phyloP scores from a whole-genome alignment of 2,329 filamentous ascomycete genomes.

The Amauroascus niger region DNA sequence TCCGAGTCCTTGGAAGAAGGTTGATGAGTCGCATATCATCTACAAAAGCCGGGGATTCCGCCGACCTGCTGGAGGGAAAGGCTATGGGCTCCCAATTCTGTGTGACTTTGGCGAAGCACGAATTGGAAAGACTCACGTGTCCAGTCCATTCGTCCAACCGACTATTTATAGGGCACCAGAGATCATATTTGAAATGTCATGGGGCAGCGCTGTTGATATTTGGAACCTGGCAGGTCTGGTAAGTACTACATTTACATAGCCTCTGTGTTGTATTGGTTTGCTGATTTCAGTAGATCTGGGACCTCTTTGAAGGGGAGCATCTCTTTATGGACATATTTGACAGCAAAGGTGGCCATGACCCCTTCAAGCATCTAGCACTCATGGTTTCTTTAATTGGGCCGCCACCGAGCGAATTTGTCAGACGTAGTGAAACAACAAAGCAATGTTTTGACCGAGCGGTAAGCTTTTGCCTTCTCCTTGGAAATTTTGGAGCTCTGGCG shows the following conservation, averaged over 20 bases:
- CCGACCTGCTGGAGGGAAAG: background rate
- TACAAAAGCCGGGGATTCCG: slow-evolving; percentile 16
- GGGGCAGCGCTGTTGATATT: slow-evolving; percentile 24
- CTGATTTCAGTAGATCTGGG: slow-evolving; percentile 13
- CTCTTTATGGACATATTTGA: slow-evolving; percentile 20
- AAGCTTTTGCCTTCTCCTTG: slow-evolving; percentile 1
- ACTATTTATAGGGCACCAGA: slow-evolving; percentile 26
- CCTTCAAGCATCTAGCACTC: slow-evolving; percentile 23
- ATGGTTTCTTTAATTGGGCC: slow-evolving; percentile 24
- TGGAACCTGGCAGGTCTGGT: slow-evolving; percentile 27
- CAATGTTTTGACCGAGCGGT: slow-evolving; percentile 25
- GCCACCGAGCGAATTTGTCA: slow-evolving; percentile 22
- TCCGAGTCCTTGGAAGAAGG: slow-evolving; percentile 9
- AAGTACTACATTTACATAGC: too few species aligned
- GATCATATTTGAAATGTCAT: slow-evolving; percentile 22
- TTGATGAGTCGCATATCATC: slow-evolving; percentile 4
- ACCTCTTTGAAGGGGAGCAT: slow-evolving; percentile 15
- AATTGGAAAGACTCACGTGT: slow-evolving; percentile 21
- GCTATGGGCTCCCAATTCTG: background rate
- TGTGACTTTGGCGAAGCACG: slow-evolving; percentile 22
- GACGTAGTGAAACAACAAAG: slow-evolving; percentile 23
- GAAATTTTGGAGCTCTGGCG: too few species aligned
- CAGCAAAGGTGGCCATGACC: slow-evolving; percentile 19
- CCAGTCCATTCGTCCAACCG: slow-evolving; percentile 39
- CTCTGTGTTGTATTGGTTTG: background rate